phyloP scores from a whole-genome alignment of 2,329 filamentous ascomycete genomes.

The Exophiala mesophila region DNA sequence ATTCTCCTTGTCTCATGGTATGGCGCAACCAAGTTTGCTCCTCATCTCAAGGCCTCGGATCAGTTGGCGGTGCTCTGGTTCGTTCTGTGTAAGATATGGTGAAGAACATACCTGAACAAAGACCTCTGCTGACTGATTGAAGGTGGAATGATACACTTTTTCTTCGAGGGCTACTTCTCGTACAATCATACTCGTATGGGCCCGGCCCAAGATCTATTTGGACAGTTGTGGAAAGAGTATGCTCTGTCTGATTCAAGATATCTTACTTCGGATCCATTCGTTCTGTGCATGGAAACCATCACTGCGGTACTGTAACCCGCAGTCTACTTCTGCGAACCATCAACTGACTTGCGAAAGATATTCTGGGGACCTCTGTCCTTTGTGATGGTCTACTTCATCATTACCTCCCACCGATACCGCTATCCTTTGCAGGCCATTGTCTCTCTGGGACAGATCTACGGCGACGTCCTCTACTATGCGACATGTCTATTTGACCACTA shows the following conservation, averaged over 20 bases:
- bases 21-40: conserved; percentile 50
- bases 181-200: conserved; percentile 63
- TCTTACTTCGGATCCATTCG: conserved; percentile 73
- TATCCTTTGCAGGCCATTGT: conserved; percentile 57
- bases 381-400: conserved; percentile 51
- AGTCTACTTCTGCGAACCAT: too few species aligned
- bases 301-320: too few species aligned
- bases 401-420: conserved; percentile 51
- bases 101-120: not conserved
- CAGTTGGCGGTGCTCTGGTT: conserved; percentile 67
- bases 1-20: conserved; percentile 56
- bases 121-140: conserved; percentile 13
- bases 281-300: conserved; percentile 80
- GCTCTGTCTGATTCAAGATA: conserved; percentile 82
- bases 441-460: conserved; percentile 60
- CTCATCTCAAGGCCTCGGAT: conserved; percentile 51
- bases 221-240: conserved; percentile 92
- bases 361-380: conserved; percentile 61
- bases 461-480: conserved; percentile 60
- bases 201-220: conserved; percentile 65
- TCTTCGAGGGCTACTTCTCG: conserved; percentile 84
- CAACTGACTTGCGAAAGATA: too few species aligned
- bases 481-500: conserved; percentile 59
- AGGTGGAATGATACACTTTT: conserved; percentile 60
- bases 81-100: conserved; percentile 55